Conservation (phyloP, 805 yeast species). For the Candida vaughaniae region DNA sequence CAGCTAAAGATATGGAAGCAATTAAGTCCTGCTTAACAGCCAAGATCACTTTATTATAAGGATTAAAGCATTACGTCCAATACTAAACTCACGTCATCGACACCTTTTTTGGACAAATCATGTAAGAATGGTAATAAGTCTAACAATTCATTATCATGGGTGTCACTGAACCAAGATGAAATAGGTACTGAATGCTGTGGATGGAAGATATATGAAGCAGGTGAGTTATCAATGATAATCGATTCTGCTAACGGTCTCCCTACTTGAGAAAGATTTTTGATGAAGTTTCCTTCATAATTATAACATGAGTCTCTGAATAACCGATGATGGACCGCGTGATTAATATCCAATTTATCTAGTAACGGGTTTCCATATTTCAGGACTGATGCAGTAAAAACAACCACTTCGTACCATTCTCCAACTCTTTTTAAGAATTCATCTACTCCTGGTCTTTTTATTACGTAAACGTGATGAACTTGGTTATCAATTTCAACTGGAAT, state of each 20-base stretch:
- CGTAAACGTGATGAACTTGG: conserved; percentile 91
- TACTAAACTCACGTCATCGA: conserved; percentile 82
- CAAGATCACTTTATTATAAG: no score
- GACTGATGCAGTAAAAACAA: conserved; percentile 95
- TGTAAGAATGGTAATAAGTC: conserved; percentile 90
- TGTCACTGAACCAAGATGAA: conserved; percentile 96
- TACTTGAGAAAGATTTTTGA: conserved; percentile 88
- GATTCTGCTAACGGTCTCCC: conserved; percentile 87
- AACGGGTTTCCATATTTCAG: conserved; percentile 95
- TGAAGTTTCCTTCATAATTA: conserved; percentile 90
- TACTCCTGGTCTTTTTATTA: conserved; percentile 96
- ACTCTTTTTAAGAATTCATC: conserved; percentile 85
- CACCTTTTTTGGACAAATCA: conserved; percentile 70
- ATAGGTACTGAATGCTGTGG: conserved; percentile 98
- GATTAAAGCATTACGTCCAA: conserved; percentile 62
- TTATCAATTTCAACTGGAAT: conserved; percentile 96
- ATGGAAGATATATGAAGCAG: conserved; percentile 96
- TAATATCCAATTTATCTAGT: conserved; percentile 80
- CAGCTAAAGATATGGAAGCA: conserved; percentile 1
- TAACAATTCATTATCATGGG: conserved; percentile 91
- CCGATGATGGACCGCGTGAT: conserved; percentile 79
- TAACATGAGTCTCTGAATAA: conserved; percentile 92
- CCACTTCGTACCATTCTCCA: conserved; percentile 88
- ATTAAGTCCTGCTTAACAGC: conserved; percentile 15
- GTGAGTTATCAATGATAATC: conserved; percentile 94